Base-by-base conservation (phyloP, 345 rosid genomes). In the Populus deltoides region DNA sequence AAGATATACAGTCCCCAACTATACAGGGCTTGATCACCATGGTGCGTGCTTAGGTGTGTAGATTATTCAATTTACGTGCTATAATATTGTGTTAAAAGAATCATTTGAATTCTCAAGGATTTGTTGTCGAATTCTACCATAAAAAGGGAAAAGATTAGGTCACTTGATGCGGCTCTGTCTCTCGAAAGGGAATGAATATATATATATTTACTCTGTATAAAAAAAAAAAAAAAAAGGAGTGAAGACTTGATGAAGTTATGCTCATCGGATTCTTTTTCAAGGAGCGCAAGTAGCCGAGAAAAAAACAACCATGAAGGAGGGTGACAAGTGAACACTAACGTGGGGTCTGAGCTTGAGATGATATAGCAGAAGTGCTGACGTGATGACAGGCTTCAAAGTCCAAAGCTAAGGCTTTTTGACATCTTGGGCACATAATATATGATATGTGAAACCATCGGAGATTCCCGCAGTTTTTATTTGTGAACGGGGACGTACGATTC, bases 371-470 rank as follows among this genome's bases (percentile, higher is more conserved):
- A 0, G 15, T 57, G 6, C 3, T n/a, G 29, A 9, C 3, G 27
- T n/a, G 63, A n/a, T n/a, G 29, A 0, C 3, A 9, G 61, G 10
- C 24, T 75, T 79, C 82, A 63, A 68, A 76, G 80, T 75, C 80
- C 2, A 17, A n/a, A 27, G 45, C 51, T 65, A 10, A 4, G 51
- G 66, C 3, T 57, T 31, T 33, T 36, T 77, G 74, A 83, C 77
- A 66, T 41, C 41, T 65, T n/a, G 38, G 10, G 27, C 61, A 55
- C 25, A 20, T 0, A 57, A 0, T 13, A 45, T 43, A 41, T 4
- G 24, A 22, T 13, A 22, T 71, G 74, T 45, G 77, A 77, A 83
- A 66, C 18, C 74, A 66, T 29, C 38, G 7, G 17, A 75, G 75
- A 80, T 80, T 75, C 74, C 47, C 29, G 35, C 45, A 71, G 63